Conservation (phyloP, 257 asterid species). For the Penstemon eatonii region DNA sequence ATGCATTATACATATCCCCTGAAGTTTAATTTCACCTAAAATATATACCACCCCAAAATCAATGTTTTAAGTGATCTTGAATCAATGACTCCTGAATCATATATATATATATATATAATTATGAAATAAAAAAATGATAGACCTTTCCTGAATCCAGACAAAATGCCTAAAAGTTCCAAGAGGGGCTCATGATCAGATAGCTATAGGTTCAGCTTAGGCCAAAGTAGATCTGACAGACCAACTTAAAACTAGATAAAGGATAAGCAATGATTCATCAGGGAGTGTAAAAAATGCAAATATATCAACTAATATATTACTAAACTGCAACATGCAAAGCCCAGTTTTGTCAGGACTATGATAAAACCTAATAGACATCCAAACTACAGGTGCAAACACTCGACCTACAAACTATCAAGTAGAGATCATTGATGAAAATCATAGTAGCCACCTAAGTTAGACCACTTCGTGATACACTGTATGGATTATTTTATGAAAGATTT, state of each 20-base stretch:
- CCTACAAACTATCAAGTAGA: conserved; percentile 8
- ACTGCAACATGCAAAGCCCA: conserved; percentile 4
- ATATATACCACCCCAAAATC: background rate
- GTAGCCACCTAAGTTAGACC: background rate
- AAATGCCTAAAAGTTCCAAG: conserved; percentile 20
- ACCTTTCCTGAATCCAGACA: conserved; percentile 1
- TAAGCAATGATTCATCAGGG: background rate
- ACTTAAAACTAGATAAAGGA: background rate
- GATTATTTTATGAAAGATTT: background rate
- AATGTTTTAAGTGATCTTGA: conserved; percentile 9
- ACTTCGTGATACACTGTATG: background rate
- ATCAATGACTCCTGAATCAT: background rate
- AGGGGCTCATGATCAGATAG: background rate
- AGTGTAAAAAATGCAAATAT: background rate
- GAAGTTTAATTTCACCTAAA: conserved; percentile 10
- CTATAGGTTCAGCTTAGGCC: conserved; percentile 1
- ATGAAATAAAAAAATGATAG: background rate
- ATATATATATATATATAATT: too few relatives aligned
- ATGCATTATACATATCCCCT: background rate
- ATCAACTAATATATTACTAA: background rate
- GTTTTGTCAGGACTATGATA: background rate
- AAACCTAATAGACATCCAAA: background rate
- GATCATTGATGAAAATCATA: background rate
- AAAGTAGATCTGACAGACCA: background rate
- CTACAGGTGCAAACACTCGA: background rate